A percentile compares a stretch with the other conserved stretches of the same genome.
phyloP scores from a whole-genome alignment of 176 grass and related monocot species.

The Zea luxurians region DNA sequence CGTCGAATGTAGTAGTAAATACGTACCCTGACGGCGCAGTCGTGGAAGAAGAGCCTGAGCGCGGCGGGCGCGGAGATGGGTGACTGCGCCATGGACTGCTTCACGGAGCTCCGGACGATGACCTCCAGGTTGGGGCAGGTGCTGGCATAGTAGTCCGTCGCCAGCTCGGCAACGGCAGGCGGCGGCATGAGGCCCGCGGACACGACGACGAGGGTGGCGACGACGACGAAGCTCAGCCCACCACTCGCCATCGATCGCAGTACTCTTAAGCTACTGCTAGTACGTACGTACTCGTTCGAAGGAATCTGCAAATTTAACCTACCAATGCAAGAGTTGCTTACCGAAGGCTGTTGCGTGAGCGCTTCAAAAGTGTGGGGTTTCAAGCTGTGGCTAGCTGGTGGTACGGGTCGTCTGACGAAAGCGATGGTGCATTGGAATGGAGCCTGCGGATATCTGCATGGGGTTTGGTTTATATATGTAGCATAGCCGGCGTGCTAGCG shows the following conservation, averaged over 20 bases:
- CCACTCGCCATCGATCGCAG: constrained; percentile 16
- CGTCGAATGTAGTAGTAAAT: too few relatives aligned
- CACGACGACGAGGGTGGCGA: background rate
- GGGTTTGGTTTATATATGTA: constrained; percentile 19
- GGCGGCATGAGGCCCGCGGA: background rate
- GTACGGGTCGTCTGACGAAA: too few relatives aligned
- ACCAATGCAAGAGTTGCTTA: background rate
- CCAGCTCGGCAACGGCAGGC: background rate
- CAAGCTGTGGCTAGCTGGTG: background rate
- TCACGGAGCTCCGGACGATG: constrained; percentile 39
- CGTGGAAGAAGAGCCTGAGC: constrained; percentile 57
- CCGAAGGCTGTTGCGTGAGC: constrained; percentile 25
- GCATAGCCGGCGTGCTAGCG: background rate
- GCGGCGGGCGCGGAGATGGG: constrained; percentile 43
- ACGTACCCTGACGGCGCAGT: constrained; percentile 49
- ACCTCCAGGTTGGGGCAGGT: constrained; percentile 49
- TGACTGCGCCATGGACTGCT: constrained; percentile 35
- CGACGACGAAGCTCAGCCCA: background rate
- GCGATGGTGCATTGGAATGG: constrained; percentile 6
- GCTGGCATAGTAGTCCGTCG: constrained; percentile 24
- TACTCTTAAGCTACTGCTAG: background rate
- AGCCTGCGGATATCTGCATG: background rate
- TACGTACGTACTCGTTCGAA: background rate
- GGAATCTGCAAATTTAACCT: background rate
- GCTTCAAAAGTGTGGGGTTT: constrained; percentile 22